Base-by-base conservation (phyloP, 371 early-diverging fungal species). In the Mortierella sp. region DNA sequence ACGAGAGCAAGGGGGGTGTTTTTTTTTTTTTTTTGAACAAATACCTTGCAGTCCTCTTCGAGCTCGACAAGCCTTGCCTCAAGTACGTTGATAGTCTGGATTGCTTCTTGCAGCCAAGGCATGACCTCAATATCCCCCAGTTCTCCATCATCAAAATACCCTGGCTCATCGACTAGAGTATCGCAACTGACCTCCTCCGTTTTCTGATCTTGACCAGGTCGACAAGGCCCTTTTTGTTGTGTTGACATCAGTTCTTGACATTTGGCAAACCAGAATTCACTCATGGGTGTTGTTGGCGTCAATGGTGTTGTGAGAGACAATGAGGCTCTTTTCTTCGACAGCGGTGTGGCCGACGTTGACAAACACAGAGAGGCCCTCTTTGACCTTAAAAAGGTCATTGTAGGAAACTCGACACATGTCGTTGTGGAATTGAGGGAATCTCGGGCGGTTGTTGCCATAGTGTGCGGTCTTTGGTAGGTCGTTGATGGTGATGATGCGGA, bases 11-110 rank as follows among this genome's bases (percentile, higher is more conserved):
- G 28, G 27, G 31, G 48, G 28, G 27, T 27, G 28, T 41, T 28
- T 28, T 27, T 1, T 8, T 9, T 38, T 19, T 9, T 54, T 19
- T 23, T 31, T 38, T 47, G 23, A 2, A 2, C 28, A n/a, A 50
- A 49, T 42, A 74, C 78, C 62, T 64, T 60, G 47, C 67, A 76
- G 21, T 65, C 70, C 14, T 58, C 58, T 26, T 76, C 78, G 3
- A 70, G 63, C 45, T 76, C 78, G 6, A 66, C 48, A 13, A 76
- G 59, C 18, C 63, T 51, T 1, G 62, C 59, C 47, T 66, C 78
- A 0, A 76, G 52, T 24, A 50, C 47, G 16, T 50, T 63, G 14
- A 70, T 52, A 6, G 59, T 70, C 26, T 70, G 53, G 21, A 66
- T 51, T 1, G 67, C 78, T 54, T 66, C 67, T n/a, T 58, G 54